Evolutionary conservation across 2,329 filamentous ascomycete genomes (phyloP), one percentile per base, ranked within the genome.

Genomic region (Drechslerella dactyloides): DNA sequence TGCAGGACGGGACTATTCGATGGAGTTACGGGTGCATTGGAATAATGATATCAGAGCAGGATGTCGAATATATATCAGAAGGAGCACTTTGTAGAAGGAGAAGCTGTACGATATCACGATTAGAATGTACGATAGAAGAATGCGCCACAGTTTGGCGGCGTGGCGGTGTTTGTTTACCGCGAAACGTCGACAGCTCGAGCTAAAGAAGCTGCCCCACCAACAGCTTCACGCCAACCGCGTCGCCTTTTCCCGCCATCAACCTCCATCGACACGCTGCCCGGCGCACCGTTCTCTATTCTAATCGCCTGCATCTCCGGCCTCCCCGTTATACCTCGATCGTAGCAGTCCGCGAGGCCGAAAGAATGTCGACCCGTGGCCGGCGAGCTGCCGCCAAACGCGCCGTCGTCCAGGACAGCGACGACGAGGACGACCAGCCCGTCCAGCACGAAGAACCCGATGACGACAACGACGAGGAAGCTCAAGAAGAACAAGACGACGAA

Each of bases 311-410:
- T n/a, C n/a, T n/a, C n/a, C n/a, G n/a, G n/a, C n/a, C n/a, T n/a
- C n/a, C n/a, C n/a, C n/a, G n/a, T n/a, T n/a, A n/a, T n/a, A n/a
- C n/a, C n/a, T n/a, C n/a, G n/a, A n/a, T n/a, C n/a, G n/a, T n/a
- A n/a, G n/a, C n/a, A n/a, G n/a, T n/a, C n/a, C n/a, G n/a, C n/a
- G n/a, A 35, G 17, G 11, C n/a, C 8, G n/a, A 27, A 23, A 56
- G 23, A 13, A 72, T 72, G 68, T 60, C 68, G 21, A 62, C 55
- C 56, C 68, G 68, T 50, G 40, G 68, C 51, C 51, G 68, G 60
- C 59, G 68, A 54, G 56, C 60, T 40, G 66, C 60, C 30, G 33
- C 68, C 10, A 55, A 24, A 42, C 54, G 68, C 46, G 55, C 62
- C 35, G 60, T 65, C 27, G 54, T 72, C 15, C 24, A 72, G 15